These are phyloP conservation scores for Podila epicladia DNA, from an alignment of 192 early-diverging fungal genomes.

Conservation along the genomic window DNA sequence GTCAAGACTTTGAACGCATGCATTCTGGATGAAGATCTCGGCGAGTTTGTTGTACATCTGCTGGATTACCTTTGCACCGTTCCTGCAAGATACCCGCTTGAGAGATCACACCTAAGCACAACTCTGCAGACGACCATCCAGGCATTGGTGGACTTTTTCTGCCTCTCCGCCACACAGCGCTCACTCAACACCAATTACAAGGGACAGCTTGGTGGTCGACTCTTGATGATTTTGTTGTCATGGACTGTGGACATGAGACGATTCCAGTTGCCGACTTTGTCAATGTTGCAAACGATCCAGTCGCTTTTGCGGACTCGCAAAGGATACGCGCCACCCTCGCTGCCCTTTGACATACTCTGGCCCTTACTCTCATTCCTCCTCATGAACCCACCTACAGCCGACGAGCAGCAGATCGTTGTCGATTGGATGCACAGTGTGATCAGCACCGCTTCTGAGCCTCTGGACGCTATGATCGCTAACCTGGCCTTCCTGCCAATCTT, in stretches of 20 bases:
- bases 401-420: conserved; percentile 54
- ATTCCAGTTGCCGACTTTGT: conserved; percentile 19
- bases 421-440: conserved; percentile 41
- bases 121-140: conserved; percentile 22
- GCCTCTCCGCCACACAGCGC: conserved; percentile 24
- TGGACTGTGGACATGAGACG: conserved; percentile 43
- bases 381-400: conserved; percentile 54
- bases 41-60: conserved; percentile 15
- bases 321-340: conserved; percentile 14
- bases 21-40: conserved; percentile 18
- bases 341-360: conserved; percentile 50
- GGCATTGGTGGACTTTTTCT: conserved; percentile 31
- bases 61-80: conserved; percentile 37
- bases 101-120: conserved; percentile 20
- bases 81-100: conserved; percentile 21
- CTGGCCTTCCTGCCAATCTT: conserved; percentile 62
- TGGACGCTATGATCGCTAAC: conserved; percentile 32
- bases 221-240: conserved; percentile 21
- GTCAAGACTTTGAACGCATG: conserved; percentile 24
- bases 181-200: conserved; percentile 24
- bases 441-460: not conserved
- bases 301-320: conserved; percentile 18
- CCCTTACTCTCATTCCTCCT: conserved; percentile 54
- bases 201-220: conserved; percentile 12
- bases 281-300: conserved; percentile 17